These are phyloP conservation scores for Ophidiomyces ophidiicola DNA, from an alignment of 2,329 filamentous ascomycete genomes.

Conservation along the genomic window DNA sequence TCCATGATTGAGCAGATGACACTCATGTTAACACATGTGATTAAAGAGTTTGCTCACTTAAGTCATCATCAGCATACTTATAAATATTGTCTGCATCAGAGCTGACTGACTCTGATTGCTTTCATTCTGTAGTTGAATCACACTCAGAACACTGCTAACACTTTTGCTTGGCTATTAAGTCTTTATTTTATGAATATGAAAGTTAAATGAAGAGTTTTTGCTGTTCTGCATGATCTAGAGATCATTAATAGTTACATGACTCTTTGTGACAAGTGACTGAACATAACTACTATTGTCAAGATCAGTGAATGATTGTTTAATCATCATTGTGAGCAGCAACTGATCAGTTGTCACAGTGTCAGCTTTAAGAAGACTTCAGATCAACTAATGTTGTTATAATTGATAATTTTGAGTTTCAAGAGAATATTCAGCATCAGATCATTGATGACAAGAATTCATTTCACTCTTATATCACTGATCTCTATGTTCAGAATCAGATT, in stretches of 20 bases:
- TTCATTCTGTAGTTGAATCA: background rate
- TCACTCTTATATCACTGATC: too few species aligned
- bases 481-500: too few species aligned
- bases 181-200: background rate
- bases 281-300: background rate
- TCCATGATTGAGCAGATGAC: too few species aligned
- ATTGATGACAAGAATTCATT: background rate
- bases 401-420: background rate
- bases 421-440: background rate
- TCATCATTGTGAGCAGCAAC: background rate
- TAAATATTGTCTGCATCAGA: too few species aligned
- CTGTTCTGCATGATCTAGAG: background rate
- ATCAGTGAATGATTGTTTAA: background rate
- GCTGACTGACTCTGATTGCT: too few species aligned
- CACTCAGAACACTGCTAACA: background rate
- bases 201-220: too few species aligned
- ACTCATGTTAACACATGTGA: too few species aligned
- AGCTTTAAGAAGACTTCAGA: background rate
- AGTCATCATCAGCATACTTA: too few species aligned
- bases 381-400: background rate
- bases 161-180: background rate
- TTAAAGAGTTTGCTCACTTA: too few species aligned
- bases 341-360: too few species aligned
- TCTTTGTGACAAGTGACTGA: background rate
- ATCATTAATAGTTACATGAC: background rate